phyloP scores from a whole-genome alignment of 306 rosid species.

The Corylus avellana region DNA sequence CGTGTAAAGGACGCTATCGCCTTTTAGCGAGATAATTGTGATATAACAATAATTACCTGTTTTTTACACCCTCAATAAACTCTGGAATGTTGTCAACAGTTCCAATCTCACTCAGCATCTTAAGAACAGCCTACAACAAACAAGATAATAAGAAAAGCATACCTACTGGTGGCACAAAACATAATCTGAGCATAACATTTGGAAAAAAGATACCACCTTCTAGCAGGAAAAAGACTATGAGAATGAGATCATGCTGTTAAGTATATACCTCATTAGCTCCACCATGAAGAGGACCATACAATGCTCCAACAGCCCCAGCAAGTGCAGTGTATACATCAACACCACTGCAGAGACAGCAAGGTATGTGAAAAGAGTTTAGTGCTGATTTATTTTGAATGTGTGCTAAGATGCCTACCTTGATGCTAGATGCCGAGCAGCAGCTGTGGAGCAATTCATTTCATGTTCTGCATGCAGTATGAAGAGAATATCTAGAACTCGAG shows the following conservation, averaged over 20 bases:
- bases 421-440: conserved; percentile 84
- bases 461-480: conserved; percentile 89
- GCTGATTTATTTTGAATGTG: conserved; percentile 12
- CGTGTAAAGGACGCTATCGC: background rate
- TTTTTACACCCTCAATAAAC: conserved; percentile 89
- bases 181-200: background rate
- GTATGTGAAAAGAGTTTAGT: conserved; percentile 11
- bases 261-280: conserved; percentile 87
- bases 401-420: conserved; percentile 59
- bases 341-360: conserved; percentile 54
- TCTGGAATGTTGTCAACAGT: conserved; percentile 78
- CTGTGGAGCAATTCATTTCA: conserved; percentile 95
- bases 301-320: conserved; percentile 86
- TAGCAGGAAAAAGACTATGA: conserved; percentile 2
- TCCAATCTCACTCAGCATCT: conserved; percentile 88
- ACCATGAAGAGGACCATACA: conserved; percentile 92
- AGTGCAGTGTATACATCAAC: conserved; percentile 91
- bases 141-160: conserved; percentile 23
- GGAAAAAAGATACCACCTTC: background rate
- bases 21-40: background rate
- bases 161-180: background rate
- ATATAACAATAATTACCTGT: conserved; percentile 46
- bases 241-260: background rate
- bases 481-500: conserved; percentile 80
- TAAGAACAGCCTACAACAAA: conserved; percentile 70